phyloP scores from a whole-genome alignment of 148 eudicot species.

The Linanthus parryae region DNA sequence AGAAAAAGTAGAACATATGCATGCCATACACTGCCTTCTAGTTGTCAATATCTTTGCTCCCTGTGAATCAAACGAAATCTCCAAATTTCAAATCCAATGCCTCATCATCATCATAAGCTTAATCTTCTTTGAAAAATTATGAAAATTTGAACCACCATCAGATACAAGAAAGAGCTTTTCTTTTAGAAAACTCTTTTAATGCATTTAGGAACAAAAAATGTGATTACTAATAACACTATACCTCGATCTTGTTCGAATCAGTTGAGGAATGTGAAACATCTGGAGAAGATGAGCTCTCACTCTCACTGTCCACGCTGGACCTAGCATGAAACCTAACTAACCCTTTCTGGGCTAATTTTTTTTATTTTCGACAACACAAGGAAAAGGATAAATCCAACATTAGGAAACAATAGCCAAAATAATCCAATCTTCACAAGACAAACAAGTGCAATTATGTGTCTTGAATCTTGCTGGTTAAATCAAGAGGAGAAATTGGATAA shows the following conservation, averaged over 20 bases:
- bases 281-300: conserved; percentile 13
- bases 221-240: conserved; percentile 8
- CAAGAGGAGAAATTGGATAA: too few relatives aligned
- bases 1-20: conserved; percentile 63
- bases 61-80: conserved; percentile 24
- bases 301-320: conserved; percentile 40
- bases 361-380: not conserved
- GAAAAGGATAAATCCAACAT: not conserved
- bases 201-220: not conserved
- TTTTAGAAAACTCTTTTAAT: too few relatives aligned
- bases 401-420: not conserved
- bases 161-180: too few relatives aligned
- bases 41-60: conserved; percentile 36
- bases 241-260: conserved; percentile 30
- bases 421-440: not conserved
- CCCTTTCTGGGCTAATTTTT: conserved; percentile 25
- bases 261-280: conserved; percentile 21
- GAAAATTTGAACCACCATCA: not conserved
- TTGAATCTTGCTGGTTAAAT: too few relatives aligned
- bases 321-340: conserved; percentile 29
- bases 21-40: conserved; percentile 60
- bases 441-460: too few relatives aligned
- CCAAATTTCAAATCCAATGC: not conserved
- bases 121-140: not conserved
- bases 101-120: not conserved